phyloP scores from a whole-genome alignment of 2,329 filamentous ascomycete genomes.

The Penicillium paneum region DNA sequence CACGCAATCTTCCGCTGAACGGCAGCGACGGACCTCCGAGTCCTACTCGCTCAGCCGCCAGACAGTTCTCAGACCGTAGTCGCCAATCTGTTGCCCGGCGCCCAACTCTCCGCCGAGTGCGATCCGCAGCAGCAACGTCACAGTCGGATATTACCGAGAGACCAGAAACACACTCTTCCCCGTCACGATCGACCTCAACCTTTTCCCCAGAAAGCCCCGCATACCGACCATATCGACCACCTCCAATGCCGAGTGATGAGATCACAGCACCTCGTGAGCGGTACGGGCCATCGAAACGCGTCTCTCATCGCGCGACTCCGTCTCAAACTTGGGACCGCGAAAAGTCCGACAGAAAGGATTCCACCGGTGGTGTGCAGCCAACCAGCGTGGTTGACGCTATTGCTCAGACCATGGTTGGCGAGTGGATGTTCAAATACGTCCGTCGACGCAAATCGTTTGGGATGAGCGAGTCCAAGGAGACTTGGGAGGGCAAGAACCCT shows the following conservation, averaged over 20 bases:
- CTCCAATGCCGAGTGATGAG: conserved; percentile 70
- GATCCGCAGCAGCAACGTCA: conserved; percentile 74
- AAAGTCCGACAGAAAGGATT: conserved; percentile 40
- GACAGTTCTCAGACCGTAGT: conserved; percentile 54
- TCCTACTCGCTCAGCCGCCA: conserved; percentile 62
- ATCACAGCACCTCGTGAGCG: conserved; percentile 53
- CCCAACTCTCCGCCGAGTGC: conserved; percentile 70
- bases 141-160: conserved; percentile 48
- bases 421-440: conserved; percentile 56
- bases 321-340: conserved; percentile 33
- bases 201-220: conserved; percentile 65
- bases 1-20: conserved; percentile 66
- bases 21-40: conserved; percentile 75
- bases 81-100: conserved; percentile 57
- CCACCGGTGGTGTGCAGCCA: conserved; percentile 60
- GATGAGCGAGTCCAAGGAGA: conserved; percentile 51
- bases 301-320: conserved; percentile 22
- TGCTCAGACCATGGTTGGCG: conserved; percentile 96
- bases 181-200: conserved; percentile 62
- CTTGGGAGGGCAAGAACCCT: conserved; percentile 55
- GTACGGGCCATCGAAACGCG: conserved; percentile 23
- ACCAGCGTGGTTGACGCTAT: conserved; percentile 92
- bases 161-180: conserved; percentile 47
- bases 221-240: conserved; percentile 46
- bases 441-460: conserved; percentile 78